Percentiles rank a stretch among this genome's conserved stretches.
These are phyloP conservation scores for Acanthamoeba sp. DNA, from an alignment of 208 protist species.

Conservation along the genomic window DNA sequence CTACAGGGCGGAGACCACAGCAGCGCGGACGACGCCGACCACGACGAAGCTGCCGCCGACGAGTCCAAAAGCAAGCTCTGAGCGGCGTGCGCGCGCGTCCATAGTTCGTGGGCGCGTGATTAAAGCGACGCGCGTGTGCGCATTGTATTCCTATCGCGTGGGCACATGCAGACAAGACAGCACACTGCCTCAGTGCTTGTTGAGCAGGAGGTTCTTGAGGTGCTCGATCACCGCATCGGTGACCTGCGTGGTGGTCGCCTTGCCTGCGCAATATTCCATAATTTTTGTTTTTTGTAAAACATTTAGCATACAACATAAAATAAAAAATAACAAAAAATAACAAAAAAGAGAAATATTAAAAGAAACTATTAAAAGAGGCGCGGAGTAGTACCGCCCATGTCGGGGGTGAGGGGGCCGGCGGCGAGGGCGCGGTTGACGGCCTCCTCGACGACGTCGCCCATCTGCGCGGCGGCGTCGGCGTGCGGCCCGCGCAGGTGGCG, in stretches of 20 bases:
- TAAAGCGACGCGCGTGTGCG: too few relatives aligned
- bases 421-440: constrained; percentile 60
- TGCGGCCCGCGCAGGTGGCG: constrained; percentile 63
- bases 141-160: too few relatives aligned
- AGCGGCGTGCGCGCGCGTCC: too few relatives aligned
- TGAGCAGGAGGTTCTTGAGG: constrained; percentile 1
- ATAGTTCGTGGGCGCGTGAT: too few relatives aligned
- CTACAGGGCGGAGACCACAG: background rate
- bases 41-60: too few relatives aligned
- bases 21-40: background rate
- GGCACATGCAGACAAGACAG: too few relatives aligned
- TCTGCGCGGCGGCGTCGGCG: constrained; percentile 13
- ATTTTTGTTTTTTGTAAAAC: too few relatives aligned
- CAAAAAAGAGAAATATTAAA: too few relatives aligned
- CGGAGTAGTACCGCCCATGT: constrained; percentile 43
- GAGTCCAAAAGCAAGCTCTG: background rate
- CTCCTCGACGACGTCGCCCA: constrained; percentile 75
- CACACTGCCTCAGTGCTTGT: constrained; percentile 2
- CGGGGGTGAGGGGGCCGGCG: constrained; percentile 61
- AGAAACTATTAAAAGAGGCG: too few relatives aligned
- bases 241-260: constrained; percentile 12
- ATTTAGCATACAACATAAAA: too few relatives aligned
- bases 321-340: background rate
- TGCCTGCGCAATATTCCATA: background rate
- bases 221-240: constrained; percentile 41